phyloP scores from a whole-genome alignment of 1,284 basidiomycete genomes.

The Austropuccinia psidii region DNA sequence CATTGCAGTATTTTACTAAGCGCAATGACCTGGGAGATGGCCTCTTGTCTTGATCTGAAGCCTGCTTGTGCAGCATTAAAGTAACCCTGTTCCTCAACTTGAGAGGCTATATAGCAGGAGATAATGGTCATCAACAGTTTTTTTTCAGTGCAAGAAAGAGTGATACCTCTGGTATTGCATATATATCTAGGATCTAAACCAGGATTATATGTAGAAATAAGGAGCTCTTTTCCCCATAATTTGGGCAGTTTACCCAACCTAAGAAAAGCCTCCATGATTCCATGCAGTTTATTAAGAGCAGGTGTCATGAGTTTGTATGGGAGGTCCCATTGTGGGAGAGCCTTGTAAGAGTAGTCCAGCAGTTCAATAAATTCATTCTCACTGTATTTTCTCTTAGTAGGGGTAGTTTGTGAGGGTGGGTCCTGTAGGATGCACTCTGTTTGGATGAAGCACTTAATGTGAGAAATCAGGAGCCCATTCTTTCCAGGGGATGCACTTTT shows the following conservation, averaged over 20 bases:
- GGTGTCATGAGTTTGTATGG: neutral
- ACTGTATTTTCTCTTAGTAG: neutral
- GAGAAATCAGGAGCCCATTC: neutral
- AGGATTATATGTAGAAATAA: neutral
- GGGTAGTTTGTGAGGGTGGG: too few species aligned
- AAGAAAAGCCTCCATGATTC: neutral
- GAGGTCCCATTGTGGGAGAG: neutral
- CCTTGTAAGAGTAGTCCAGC: neutral
- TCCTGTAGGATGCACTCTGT: neutral
- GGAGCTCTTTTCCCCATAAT: neutral
- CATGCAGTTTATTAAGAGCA: neutral
- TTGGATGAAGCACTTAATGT: neutral
- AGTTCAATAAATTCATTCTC: neutral
- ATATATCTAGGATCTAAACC: neutral
- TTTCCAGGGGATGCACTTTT: neutral
- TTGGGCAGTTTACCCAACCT: neutral
- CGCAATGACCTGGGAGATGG: neutral
- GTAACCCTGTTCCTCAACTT: neutral
- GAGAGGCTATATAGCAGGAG: neutral
- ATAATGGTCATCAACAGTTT: constrained; percentile 11
- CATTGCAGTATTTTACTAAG: neutral
- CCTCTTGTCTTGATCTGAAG: neutral
- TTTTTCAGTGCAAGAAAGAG: neutral
- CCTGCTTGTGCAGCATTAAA: neutral
- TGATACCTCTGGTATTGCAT: neutral